A percentile compares a stretch with the other conserved stretches of the same genome.
Conservation (phyloP, 495 filamentous ascomycete species). For the Chaetomium tenue region DNA sequence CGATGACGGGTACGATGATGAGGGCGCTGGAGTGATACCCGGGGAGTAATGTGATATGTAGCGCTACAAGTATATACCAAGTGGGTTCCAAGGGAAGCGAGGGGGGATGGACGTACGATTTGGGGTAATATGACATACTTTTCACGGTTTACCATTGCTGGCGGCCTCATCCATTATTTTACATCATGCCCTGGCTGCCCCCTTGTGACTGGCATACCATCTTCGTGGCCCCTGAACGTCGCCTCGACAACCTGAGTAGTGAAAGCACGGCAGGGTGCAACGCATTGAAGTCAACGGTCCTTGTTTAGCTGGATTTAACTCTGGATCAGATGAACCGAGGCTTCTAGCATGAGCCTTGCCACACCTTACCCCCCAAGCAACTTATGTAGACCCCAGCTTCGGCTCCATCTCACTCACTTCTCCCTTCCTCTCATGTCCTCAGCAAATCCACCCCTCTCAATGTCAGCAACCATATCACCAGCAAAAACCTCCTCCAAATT, state of each 20-base stretch:
- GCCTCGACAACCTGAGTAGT: neutral
- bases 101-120: neutral
- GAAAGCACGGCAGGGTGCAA: neutral
- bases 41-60: neutral
- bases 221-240: neutral
- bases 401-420: no score
- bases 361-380: no score
- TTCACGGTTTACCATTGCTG: neutral
- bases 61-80: neutral
- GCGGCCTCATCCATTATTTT: neutral
- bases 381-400: no score
- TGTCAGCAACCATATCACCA: neutral
- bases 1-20: neutral
- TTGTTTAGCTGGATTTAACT: neutral
- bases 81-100: neutral
- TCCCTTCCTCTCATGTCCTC: neutral
- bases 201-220: neutral
- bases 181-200: no score
- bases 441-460: neutral
- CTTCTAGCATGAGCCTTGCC: no score
- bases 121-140: neutral
- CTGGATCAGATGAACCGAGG: no score
- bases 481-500: neutral
- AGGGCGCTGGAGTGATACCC: constrained; percentile 6
- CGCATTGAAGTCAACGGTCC: no score